Percentiles rank a stretch among this genome's conserved stretches.
Evolutionary conservation across 345 rosid genomes (phyloP).

Genomic region (Pugionium dolabratum): DNA sequence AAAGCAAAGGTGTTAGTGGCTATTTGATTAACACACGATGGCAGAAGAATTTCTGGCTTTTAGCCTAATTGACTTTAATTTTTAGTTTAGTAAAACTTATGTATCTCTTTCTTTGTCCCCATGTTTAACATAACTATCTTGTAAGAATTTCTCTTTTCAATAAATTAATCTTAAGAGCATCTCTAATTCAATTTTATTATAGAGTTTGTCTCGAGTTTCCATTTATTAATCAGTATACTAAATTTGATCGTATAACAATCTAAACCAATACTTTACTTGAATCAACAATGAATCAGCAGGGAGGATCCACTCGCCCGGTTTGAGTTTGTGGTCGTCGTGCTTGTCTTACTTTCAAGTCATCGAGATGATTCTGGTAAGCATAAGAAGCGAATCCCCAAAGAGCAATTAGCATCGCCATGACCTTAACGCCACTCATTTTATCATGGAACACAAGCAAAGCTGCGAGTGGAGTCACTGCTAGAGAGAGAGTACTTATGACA

Average conservation of each 20-base stretch:
- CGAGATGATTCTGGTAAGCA: conserved; percentile 46
- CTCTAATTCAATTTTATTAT: too few species aligned
- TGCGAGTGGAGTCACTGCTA: conserved; percentile 42
- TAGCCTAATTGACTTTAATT: conserved; percentile 53
- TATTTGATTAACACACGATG: conserved; percentile 87
- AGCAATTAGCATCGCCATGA: conserved; percentile 46
- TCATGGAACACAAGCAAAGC: conserved; percentile 42
- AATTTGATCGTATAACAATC: background rate
- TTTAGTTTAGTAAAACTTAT: conserved; percentile 22
- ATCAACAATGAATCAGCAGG: conserved; percentile 10
- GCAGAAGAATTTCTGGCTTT: conserved; percentile 97
- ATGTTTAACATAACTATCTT: conserved; percentile 17
- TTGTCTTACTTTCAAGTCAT: conserved; percentile 51
- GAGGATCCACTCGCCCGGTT: background rate
- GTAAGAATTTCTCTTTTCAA: background rate
- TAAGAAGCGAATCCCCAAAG: conserved; percentile 52
- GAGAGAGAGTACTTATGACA: conserved; percentile 41
- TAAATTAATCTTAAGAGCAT: too few species aligned
- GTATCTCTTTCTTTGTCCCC: conserved; percentile 8
- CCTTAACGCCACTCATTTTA: conserved; percentile 44
- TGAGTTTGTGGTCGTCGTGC: conserved; percentile 23
- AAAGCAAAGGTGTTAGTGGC: conserved; percentile 78
- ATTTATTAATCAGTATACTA: background rate
- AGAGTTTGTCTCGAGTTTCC: too few species aligned
- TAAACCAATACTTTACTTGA: background rate